phyloP scores from a whole-genome alignment of 1,139 yeast species.

The Hanseniaspora sp. region DNA sequence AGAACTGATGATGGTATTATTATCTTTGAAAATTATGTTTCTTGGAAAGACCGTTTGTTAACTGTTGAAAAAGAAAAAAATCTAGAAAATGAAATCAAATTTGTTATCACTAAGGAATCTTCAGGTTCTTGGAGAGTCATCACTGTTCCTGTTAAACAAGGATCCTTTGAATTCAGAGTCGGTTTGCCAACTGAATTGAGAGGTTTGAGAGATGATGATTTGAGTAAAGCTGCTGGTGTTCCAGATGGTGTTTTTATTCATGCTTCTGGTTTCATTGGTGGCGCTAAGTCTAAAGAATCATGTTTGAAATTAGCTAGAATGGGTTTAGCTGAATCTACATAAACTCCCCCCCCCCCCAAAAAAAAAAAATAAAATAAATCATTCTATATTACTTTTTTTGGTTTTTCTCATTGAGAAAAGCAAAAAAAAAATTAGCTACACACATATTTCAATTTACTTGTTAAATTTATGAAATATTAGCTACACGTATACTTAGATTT shows the following conservation, averaged over 20 bases:
- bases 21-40: slow-evolving; percentile 61
- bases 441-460: no score
- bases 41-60: slow-evolving; percentile 92
- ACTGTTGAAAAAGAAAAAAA: slow-evolving; percentile 54
- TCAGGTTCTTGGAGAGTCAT: slow-evolving; percentile 76
- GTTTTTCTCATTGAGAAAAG: no score
- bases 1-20: slow-evolving; percentile 61
- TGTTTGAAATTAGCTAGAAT: slow-evolving; percentile 65
- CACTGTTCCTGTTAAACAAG: slow-evolving; percentile 65
- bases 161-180: slow-evolving; percentile 73
- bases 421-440: no score
- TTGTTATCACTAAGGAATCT: slow-evolving; percentile 70
- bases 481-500: no score
- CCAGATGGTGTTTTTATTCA: slow-evolving; percentile 84
- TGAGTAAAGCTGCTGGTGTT: slow-evolving; percentile 62
- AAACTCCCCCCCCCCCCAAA: no score
- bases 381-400: no score
- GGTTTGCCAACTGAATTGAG: slow-evolving; percentile 87
- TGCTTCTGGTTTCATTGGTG: slow-evolving; percentile 97
- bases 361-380: no score
- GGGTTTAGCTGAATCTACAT: slow-evolving; percentile 33
- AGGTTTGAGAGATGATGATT: slow-evolving; percentile 80
- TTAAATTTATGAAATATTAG: no score
- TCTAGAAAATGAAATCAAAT: slow-evolving; percentile 48
- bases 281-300: slow-evolving; percentile 69